Evolutionary conservation across 75 land plant species (phyloP), one percentile per base, ranked within the genome.

Genomic region (Gnetum montanum): DNA sequence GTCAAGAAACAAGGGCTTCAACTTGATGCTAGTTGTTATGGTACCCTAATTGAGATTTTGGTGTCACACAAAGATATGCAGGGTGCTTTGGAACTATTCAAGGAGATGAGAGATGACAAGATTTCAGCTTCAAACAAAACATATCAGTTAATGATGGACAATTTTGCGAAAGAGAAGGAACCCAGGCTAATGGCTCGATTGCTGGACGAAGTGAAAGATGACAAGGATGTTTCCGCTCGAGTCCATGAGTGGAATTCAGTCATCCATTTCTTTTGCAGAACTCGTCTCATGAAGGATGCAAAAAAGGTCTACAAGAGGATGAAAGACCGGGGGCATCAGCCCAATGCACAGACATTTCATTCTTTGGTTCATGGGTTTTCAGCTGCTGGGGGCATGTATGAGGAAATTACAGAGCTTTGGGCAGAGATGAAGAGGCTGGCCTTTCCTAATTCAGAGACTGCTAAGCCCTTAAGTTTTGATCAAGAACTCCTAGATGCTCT

Each of bases 311-410:
- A 75, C 25, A 72, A 72, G 70, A 83, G 69, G 65, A 83, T 83
- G 86, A 79, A 46, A 49, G 68, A 61, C 24, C 63, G 66, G 38
- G 82, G 82, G 0, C 70, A 75, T 41, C n/a, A 11, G 19, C 86
- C 86, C 43, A 83, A 83, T 75, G 68, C 79, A 36, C 79, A 83
- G 33, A 83, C 86, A 33, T 82, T 79, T 50, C 82, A 83, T 48
- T 83, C 82, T 55, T 37, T 83, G 63, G 79, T 83, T 23, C 76
- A 75, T 25, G 86, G 78, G 12, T 79, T 75, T 70, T 74, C 76
- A 28, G 68, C 86, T 45, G 58, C 72, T 26, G 76, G 86, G 25
- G 76, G 79, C 16, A 83, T 70, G 27, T 78, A 83, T 40, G 20
- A 40, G n/a, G 86, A 83, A 64, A 77, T 83, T 34, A 60, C 82